Percentiles rank a stretch among this genome's conserved stretches.
phyloP scores from a whole-genome alignment of 1,284 basidiomycete species.

The Microbotryum silenes-acaulis region DNA sequence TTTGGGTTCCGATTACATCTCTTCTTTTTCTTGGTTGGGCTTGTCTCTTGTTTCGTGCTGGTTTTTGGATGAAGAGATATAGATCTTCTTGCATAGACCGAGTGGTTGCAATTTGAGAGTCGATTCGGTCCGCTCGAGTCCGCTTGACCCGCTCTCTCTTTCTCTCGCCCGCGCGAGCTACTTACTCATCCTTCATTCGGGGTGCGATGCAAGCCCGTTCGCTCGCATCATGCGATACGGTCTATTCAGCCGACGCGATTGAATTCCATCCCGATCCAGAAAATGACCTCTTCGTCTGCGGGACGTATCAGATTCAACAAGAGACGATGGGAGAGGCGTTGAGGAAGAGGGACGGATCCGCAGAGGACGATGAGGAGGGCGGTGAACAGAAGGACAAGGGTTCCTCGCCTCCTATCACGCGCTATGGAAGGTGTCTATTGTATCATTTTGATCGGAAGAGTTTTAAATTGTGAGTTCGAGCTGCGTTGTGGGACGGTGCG shows the following conservation, averaged over 20 bases:
- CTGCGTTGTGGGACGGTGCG: too few relatives aligned
- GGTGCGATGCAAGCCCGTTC: slow-evolving; percentile 4
- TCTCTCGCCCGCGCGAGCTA: too few relatives aligned
- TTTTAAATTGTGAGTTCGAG: too few relatives aligned
- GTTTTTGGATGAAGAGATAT: background rate
- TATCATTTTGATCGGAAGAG: slow-evolving; percentile 47
- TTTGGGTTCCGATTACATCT: background rate
- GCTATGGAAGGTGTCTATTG: slow-evolving; percentile 60
- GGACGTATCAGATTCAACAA: slow-evolving; percentile 69
- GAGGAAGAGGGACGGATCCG: background rate
- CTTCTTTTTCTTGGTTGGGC: background rate
- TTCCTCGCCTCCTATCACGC: slow-evolving; percentile 44
- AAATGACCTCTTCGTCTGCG: slow-evolving; percentile 66
- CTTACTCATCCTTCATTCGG: too few relatives aligned
- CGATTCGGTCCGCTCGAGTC: too few relatives aligned
- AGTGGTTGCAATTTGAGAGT: too few relatives aligned
- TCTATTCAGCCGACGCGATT: slow-evolving; percentile 75
- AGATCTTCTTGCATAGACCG: too few relatives aligned
- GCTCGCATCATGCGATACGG: slow-evolving; percentile 52
- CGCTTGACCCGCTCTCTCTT: too few relatives aligned
- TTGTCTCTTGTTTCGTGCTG: background rate
- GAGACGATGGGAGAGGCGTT: slow-evolving; percentile 24
- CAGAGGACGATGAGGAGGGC: slow-evolving; percentile 40
- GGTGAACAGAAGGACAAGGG: slow-evolving; percentile 16
- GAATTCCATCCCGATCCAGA: slow-evolving; percentile 71